Percentiles rank a stretch among this genome's conserved stretches.
phyloP scores from a whole-genome alignment of 2,329 filamentous ascomycete genomes.

The Plectosphaerella cucumerina region DNA sequence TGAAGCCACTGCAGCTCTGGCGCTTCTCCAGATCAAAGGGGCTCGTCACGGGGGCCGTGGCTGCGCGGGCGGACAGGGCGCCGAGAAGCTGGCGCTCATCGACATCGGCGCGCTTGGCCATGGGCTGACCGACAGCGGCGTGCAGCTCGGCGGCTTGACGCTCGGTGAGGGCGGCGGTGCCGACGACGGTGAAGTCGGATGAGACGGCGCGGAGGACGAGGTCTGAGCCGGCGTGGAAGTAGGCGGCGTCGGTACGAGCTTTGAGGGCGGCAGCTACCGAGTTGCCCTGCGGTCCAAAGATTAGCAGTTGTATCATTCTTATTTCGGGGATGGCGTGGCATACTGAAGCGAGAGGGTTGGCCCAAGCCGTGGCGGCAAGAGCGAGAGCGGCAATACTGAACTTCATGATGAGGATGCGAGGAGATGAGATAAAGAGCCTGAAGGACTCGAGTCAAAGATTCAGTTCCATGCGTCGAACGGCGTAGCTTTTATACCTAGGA shows the following conservation, averaged over 20 bases:
- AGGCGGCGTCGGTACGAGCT: neutral
- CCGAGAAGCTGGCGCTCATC: neutral
- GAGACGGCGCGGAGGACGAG: neutral
- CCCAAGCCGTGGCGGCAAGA: constrained; percentile 15
- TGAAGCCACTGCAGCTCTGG: neutral
- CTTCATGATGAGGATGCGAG: constrained; percentile 18
- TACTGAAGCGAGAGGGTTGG: neutral
- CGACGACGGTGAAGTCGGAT: neutral
- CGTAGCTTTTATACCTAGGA: no score
- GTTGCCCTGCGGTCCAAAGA: neutral
- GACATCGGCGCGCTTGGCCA: neutral
- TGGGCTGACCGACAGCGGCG: neutral
- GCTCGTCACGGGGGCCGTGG: neutral
- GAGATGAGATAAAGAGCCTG: neutral
- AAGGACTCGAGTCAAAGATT: no score
- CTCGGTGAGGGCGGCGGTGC: neutral
- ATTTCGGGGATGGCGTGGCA: no score
- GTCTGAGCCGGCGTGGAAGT: neutral
- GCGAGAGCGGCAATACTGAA: constrained; percentile 13
- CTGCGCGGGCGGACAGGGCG: neutral
- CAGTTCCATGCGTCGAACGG: no score
- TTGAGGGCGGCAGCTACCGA: neutral
- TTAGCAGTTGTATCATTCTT: no score
- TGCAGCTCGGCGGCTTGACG: neutral
- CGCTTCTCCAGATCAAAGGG: neutral